phyloP scores from a whole-genome alignment of 2,329 filamentous ascomycete genomes.

The Trichoderma lentiforme region DNA sequence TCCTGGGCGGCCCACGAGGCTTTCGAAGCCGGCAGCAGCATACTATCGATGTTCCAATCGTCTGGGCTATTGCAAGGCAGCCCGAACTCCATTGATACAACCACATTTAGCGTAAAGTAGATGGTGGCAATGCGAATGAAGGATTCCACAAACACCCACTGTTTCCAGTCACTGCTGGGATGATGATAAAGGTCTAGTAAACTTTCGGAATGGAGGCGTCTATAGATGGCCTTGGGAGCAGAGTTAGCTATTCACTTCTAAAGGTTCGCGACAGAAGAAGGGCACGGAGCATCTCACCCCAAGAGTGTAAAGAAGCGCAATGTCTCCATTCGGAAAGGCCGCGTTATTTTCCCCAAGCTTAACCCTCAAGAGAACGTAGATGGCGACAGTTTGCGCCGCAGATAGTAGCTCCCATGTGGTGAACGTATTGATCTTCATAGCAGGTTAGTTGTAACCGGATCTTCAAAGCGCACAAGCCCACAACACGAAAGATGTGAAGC shows the following conservation, averaged over 20 bases:
- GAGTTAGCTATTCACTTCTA: not conserved
- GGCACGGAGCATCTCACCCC: not conserved
- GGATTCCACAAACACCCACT: conserved; percentile 8
- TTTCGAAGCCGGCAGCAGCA: conserved; percentile 5
- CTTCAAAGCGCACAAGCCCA: not conserved
- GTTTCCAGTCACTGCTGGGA: not conserved
- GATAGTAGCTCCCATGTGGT: conserved; percentile 3
- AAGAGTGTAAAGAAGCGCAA: conserved; percentile 14
- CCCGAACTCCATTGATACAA: conserved; percentile 7
- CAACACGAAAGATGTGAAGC: not conserved
- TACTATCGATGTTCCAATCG: not conserved
- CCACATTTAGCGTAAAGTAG: not conserved
- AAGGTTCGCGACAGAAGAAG: not conserved
- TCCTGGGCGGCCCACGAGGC: not conserved
- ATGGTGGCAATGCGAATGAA: not conserved
- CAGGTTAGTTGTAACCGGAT: not conserved
- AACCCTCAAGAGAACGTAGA: conserved; percentile 5
- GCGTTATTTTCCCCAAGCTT: not conserved
- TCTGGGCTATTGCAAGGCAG: not conserved
- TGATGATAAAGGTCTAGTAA: not conserved
- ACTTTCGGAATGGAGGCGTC: not conserved
- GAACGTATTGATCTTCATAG: not conserved
- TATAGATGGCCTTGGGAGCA: not conserved
- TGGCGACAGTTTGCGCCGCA: not conserved
- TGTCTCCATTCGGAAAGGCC: conserved; percentile 7